These are phyloP conservation scores for Ogataea ramenticola DNA, from an alignment of 805 yeast species.

Conservation along the genomic window DNA sequence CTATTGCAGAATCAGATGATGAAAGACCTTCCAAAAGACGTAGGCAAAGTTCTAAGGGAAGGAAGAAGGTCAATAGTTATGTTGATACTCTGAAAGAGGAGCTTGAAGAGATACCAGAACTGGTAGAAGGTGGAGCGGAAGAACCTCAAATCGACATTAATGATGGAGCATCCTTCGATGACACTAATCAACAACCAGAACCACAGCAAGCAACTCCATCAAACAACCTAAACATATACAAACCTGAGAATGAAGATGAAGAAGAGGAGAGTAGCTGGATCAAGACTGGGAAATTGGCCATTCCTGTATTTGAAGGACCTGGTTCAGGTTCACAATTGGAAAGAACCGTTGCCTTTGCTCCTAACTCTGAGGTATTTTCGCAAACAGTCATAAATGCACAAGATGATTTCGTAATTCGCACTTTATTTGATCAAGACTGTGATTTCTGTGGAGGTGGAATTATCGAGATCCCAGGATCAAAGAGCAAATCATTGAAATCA, in stretches of 20 bases:
- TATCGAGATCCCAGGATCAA: slow-evolving; percentile 55
- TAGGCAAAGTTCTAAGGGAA: too few relatives aligned
- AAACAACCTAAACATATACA: too few relatives aligned
- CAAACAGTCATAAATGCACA: slow-evolving; percentile 31
- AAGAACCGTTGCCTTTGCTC: slow-evolving; percentile 59
- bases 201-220: too few relatives aligned
- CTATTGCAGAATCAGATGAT: too few relatives aligned
- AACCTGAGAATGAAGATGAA: slow-evolving; percentile 18
- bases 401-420: slow-evolving; percentile 54
- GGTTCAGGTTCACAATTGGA: slow-evolving; percentile 36
- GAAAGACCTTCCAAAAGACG: too few relatives aligned
- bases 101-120: too few relatives aligned
- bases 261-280: slow-evolving; percentile 37
- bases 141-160: too few relatives aligned
- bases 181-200: too few relatives aligned
- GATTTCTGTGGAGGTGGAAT: slow-evolving; percentile 70
- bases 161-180: too few relatives aligned
- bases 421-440: slow-evolving; percentile 55
- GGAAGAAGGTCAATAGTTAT: too few relatives aligned
- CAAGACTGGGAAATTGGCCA: slow-evolving; percentile 34
- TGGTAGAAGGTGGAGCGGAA: too few relatives aligned
- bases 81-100: too few relatives aligned
- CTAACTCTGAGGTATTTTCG: slow-evolving; percentile 42
- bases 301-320: slow-evolving; percentile 46
- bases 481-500: slow-evolving; percentile 50